A percentile compares a stretch with the other conserved stretches of the same genome.
Evolutionary conservation across 1,139 yeast genomes (phyloP).

Genomic region (Candida neerlandica): DNA sequence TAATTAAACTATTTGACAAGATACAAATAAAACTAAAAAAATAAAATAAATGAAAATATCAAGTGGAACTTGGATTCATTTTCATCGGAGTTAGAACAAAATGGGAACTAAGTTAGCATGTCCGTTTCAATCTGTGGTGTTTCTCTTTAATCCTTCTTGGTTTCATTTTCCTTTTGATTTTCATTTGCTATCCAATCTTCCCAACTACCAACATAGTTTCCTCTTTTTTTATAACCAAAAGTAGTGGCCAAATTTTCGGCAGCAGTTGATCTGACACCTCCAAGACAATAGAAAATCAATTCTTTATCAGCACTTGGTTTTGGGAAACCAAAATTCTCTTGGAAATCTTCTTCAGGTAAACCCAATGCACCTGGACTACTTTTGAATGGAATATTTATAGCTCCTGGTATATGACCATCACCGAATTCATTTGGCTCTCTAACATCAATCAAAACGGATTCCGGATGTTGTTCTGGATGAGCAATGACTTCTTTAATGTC

Average conservation of each 20-base stretch:
- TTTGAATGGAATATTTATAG: constrained; percentile 87
- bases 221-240: constrained; percentile 80
- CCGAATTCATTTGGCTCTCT: constrained; percentile 86
- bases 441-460: constrained; percentile 73
- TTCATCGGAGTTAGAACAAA: neutral
- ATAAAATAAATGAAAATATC: neutral
- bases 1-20: constrained; percentile 12
- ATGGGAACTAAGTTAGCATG: too few relatives aligned
- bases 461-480: constrained; percentile 37
- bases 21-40: constrained; percentile 1
- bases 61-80: neutral
- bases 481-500: constrained; percentile 53
- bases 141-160: constrained; percentile 5
- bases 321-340: constrained; percentile 76
- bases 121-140: too few relatives aligned
- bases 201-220: constrained; percentile 81
- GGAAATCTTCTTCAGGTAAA: constrained; percentile 74
- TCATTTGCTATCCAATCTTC: constrained; percentile 78
- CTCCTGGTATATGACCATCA: constrained; percentile 75
- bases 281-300: constrained; percentile 87
- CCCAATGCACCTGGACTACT: constrained; percentile 94
- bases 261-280: constrained; percentile 88
- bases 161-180: constrained; percentile 15
- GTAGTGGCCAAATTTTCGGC: constrained; percentile 92
- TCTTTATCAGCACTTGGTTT: constrained; percentile 77